Conservation (phyloP, 2,329 filamentous ascomycete species). For the Leptodontidium sp. region DNA sequence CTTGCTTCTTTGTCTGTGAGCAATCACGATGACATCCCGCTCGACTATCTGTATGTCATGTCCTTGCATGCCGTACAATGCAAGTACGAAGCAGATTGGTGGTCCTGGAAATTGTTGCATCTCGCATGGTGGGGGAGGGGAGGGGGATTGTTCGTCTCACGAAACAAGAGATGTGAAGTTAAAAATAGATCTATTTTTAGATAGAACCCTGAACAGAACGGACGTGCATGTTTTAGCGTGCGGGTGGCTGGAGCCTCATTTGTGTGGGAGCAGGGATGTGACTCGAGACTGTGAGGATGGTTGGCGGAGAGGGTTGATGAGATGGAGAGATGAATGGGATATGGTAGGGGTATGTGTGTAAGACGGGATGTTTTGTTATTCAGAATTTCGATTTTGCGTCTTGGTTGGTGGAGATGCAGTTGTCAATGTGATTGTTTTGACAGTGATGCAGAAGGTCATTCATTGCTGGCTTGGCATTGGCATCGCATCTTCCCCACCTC, state of each 20-base stretch:
- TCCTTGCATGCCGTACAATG: not conserved
- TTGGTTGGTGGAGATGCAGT: not conserved
- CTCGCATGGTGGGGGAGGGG: not conserved
- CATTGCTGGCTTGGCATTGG: not conserved
- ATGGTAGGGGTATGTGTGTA: not conserved
- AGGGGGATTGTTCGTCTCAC: not conserved
- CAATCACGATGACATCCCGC: not conserved
- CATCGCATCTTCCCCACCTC: too few relatives aligned
- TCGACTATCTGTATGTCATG: not conserved
- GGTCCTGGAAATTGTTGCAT: not conserved
- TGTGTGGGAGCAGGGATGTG: conserved; percentile 10
- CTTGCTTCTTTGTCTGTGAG: not conserved
- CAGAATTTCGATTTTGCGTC: not conserved
- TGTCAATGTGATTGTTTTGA: not conserved
- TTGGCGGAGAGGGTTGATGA: not conserved
- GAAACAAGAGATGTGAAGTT: conserved; percentile 9
- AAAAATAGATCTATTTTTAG: conserved; percentile 18
- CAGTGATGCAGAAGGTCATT: conserved; percentile 1
- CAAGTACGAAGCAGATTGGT: too few relatives aligned
- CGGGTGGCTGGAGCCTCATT: conserved; percentile 33
- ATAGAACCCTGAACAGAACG: not conserved
- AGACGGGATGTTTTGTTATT: conserved; percentile 1
- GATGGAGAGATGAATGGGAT: not conserved
- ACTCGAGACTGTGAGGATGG: not conserved
- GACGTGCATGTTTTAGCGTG: conserved; percentile 20